phyloP scores from a whole-genome alignment of 257 asterid genomes.

The Lithospermum erythrorhizon region DNA sequence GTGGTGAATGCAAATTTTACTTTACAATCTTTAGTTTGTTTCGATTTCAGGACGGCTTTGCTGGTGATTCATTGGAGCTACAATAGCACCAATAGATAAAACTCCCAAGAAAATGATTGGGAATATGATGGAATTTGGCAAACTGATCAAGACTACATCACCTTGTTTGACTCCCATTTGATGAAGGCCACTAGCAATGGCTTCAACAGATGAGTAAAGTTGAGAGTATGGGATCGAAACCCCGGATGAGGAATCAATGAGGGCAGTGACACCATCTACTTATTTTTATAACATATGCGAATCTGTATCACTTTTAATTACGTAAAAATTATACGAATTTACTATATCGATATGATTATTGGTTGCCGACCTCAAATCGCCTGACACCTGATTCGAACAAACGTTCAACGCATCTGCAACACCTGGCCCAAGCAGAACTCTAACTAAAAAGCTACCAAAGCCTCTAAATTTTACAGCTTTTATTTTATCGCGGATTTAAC shows the following conservation, averaged over 20 bases:
- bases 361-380: too few species aligned
- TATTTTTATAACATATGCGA: too few species aligned
- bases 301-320: too few species aligned
- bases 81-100: conserved; percentile 58
- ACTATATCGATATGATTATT: too few species aligned
- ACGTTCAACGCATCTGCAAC: too few species aligned
- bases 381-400: too few species aligned
- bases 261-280: conserved; percentile 40
- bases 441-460: too few species aligned
- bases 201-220: conserved; percentile 39
- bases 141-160: conserved; percentile 49
- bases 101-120: conserved; percentile 55
- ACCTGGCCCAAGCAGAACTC: too few species aligned
- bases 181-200: conserved; percentile 64
- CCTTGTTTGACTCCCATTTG: conserved; percentile 52
- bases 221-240: conserved; percentile 40
- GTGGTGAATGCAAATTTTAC: conserved; percentile 38
- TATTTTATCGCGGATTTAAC: too few species aligned
- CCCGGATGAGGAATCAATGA: conserved; percentile 63
- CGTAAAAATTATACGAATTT: too few species aligned
- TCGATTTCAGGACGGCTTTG: conserved; percentile 35
- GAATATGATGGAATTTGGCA: conserved; percentile 58
- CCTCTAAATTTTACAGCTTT: too few species aligned
- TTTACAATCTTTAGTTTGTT: conserved; percentile 40
- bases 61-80: conserved; percentile 59